Evolutionary conservation across 805 yeast genomes (phyloP).

Genomic region (Schwanniomyces pseudopolymorphus): DNA sequence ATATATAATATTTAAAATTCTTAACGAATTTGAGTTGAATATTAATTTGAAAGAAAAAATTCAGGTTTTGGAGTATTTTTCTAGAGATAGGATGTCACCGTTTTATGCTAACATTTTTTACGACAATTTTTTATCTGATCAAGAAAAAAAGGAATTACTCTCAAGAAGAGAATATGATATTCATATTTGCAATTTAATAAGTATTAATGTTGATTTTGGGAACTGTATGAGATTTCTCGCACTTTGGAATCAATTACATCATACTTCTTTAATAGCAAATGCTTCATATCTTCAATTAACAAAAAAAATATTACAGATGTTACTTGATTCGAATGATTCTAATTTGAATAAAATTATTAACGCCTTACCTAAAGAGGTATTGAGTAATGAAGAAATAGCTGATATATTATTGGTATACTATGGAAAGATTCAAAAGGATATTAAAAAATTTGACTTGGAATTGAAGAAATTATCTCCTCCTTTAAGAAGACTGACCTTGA

Average conservation of each 20-base stretch:
- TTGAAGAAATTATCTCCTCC: slow-evolving; percentile 26
- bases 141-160: not conserved
- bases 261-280: not conserved
- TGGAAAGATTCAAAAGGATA: slow-evolving; percentile 9
- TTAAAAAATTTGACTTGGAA: slow-evolving; percentile 15
- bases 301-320: not conserved
- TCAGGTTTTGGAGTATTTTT: slow-evolving; percentile 3
- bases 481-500: slow-evolving; percentile 29
- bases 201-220: slow-evolving; percentile 12
- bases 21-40: slow-evolving; percentile 3
- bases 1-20: slow-evolving; percentile 11
- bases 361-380: not conserved
- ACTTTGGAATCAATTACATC: slow-evolving; percentile 15
- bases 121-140: slow-evolving; percentile 5
- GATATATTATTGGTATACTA: slow-evolving; percentile 8
- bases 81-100: slow-evolving; percentile 8
- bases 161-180: not conserved
- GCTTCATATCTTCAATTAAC: not conserved
- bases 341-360: not conserved
- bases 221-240: slow-evolving; percentile 12
- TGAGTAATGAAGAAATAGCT: not conserved
- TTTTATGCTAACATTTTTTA: slow-evolving; percentile 17
- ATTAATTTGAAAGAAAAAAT: not conserved
- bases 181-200: slow-evolving; percentile 6
- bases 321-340: not conserved